A percentile compares a stretch with the other conserved stretches of the same genome.
Conservation (phyloP, 345 rosid genomes). For the Hypericum androsaemum region DNA sequence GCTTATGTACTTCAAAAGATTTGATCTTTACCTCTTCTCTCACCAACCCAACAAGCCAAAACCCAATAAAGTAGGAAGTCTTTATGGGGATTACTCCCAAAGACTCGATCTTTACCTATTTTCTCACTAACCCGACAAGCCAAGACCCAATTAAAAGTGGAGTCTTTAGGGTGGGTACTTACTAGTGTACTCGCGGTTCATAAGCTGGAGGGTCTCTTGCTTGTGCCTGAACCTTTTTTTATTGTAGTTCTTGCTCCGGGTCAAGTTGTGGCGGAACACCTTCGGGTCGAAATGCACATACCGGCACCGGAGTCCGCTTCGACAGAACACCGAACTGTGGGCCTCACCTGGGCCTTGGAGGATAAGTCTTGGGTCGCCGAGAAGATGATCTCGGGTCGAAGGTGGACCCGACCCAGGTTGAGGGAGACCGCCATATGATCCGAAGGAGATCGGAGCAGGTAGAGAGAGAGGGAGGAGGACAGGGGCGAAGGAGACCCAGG, state of each 20-base stretch:
- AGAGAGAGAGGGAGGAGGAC: neutral
- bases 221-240: slow-evolving; percentile 73
- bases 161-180: slow-evolving; percentile 10
- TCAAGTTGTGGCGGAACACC: slow-evolving; percentile 65
- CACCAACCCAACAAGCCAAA: too few species aligned
- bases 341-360: slow-evolving; percentile 20
- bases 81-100: too few species aligned
- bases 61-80: too few species aligned
- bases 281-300: slow-evolving; percentile 60
- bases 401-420: slow-evolving; percentile 49
- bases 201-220: slow-evolving; percentile 78
- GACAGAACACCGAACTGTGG: slow-evolving; percentile 45
- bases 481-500: slow-evolving; percentile 9
- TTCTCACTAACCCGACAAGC: neutral
- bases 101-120: neutral
- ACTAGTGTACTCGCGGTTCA: slow-evolving; percentile 84
- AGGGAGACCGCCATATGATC: slow-evolving; percentile 49
- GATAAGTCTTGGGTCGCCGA: slow-evolving; percentile 9
- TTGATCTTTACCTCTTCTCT: too few species aligned
- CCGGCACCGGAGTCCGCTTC: slow-evolving; percentile 17
- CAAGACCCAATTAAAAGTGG: neutral
- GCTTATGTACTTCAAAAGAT: too few species aligned
- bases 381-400: slow-evolving; percentile 24
- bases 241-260: slow-evolving; percentile 75
- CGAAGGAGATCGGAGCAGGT: neutral